Evolutionary conservation across 768 basidiomycete genomes (phyloP).

Genomic region (Amanita subjunquillea): DNA sequence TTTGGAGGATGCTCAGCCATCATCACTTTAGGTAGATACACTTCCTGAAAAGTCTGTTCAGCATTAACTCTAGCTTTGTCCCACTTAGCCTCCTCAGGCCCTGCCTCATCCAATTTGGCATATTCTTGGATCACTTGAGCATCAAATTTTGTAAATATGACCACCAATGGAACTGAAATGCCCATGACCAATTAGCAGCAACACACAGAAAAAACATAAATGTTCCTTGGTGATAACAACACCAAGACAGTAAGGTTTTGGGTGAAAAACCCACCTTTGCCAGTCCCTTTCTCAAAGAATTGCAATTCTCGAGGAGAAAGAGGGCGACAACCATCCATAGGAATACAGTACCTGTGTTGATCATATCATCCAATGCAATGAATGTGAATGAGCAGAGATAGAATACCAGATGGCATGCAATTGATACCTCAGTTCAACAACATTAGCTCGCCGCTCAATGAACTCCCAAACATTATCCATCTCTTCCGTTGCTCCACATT

Average conservation of each 20-base stretch:
- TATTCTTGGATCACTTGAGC: conserved; percentile 14
- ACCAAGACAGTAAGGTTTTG: not conserved
- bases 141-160: conserved; percentile 28
- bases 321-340: conserved; percentile 15
- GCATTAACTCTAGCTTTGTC: conserved; percentile 3
- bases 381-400: not conserved
- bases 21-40: too few relatives aligned
- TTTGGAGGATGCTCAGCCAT: too few relatives aligned
- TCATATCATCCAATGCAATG: not conserved
- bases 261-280: conserved; percentile 11
- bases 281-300: not conserved
- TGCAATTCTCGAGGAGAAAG: conserved; percentile 17
- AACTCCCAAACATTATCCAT: conserved; percentile 19
- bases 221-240: not conserved
- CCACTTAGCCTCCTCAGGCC: conserved; percentile 5
- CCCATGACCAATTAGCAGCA: not conserved
- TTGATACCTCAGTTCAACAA: conserved; percentile 12
- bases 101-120: conserved; percentile 3
- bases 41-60: too few relatives aligned
- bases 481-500: conserved; percentile 20
- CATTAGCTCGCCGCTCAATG: conserved; percentile 14
- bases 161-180: conserved; percentile 25
- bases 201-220: not conserved
- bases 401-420: conserved; percentile 29
- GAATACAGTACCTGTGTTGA: conserved; percentile 26